Evolutionary conservation across 2,329 filamentous ascomycete genomes (phyloP), one percentile per base, ranked within the genome.

Genomic region (Colletotrichum echinochloae): DNA sequence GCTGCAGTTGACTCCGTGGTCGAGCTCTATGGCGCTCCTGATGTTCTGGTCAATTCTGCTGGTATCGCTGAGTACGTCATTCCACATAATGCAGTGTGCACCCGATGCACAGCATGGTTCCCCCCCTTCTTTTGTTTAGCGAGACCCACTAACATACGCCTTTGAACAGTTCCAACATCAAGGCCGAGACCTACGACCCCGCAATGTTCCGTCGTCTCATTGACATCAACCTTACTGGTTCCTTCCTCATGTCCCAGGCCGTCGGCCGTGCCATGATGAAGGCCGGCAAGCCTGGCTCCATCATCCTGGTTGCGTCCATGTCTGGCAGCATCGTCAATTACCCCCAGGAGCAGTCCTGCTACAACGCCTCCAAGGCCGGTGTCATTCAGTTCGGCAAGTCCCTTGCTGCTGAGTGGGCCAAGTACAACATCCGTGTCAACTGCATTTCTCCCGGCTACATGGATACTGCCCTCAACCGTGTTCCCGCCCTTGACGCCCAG

Each of bases 371-470:
- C 81, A 95, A 95, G 87, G 92, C 93, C 20, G 92, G 90, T 76
- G 91, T 94, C 46, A 88, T 94, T 74, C 91, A 93, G 82, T 87
- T 95, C 63, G 91, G 89, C 81, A 94, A 93, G 85, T 94, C 92
- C 4, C 88, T 96, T 30, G 93, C 92, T 52, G 92, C 92, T 65
- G 93, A 96, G 83, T 95, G 93, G 93, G 92, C 93, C 77, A 92
- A 93, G 82, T 87, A 94, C 81, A 86, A 87, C 75, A 94, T 95
- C 78, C 91, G 93, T 46, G 92, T 95, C 77, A 96, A 96, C 87
- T 91, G 89, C 81, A 94, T 95, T 82, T 93, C 90, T 8, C 93
- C 93, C 26, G 93, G 93, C 37, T 95, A 95, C 85, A 95, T 95
- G 90, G 92, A 95, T 84, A 96, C 93, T 6, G 91, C 91, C 6